Conservation (phyloP, 345 rosid genomes). For the Eucalyptus shirleyi region DNA sequence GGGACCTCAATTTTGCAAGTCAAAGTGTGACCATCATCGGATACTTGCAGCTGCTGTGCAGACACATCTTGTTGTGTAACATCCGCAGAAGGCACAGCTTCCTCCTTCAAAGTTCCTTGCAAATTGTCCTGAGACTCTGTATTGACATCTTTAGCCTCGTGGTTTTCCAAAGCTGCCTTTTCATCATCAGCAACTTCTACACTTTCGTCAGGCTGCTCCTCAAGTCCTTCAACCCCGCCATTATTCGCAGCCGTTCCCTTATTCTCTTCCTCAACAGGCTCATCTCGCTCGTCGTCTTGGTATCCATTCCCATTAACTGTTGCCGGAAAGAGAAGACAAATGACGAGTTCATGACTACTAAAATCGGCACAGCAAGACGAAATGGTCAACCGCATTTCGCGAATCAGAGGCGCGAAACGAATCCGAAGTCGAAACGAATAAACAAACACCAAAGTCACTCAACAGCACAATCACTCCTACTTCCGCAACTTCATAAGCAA, state of each 20-base stretch:
- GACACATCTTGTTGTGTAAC: neutral
- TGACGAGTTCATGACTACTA: neutral
- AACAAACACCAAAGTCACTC: neutral
- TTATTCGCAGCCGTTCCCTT: neutral
- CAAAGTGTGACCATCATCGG: conserved; percentile 16
- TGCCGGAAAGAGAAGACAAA: neutral
- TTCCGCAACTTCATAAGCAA: neutral
- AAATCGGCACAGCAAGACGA: neutral
- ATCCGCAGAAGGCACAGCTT: neutral
- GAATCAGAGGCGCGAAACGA: neutral
- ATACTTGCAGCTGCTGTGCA: neutral
- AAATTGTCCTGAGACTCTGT: neutral
- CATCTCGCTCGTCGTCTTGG: neutral
- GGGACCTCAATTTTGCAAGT: conserved; percentile 74
- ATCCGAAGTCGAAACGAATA: neutral
- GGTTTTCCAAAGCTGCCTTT: neutral
- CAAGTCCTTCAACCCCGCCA: neutral
- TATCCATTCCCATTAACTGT: neutral
- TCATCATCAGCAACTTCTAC: neutral
- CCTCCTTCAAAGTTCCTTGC: neutral
- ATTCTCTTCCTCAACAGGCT: neutral
- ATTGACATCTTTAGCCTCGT: neutral
- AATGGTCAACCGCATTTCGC: neutral
- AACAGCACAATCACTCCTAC: neutral
- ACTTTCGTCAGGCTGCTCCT: neutral